Conservation (phyloP, 352 stramenopile species). For the Globisporangium acanthophoron region DNA sequence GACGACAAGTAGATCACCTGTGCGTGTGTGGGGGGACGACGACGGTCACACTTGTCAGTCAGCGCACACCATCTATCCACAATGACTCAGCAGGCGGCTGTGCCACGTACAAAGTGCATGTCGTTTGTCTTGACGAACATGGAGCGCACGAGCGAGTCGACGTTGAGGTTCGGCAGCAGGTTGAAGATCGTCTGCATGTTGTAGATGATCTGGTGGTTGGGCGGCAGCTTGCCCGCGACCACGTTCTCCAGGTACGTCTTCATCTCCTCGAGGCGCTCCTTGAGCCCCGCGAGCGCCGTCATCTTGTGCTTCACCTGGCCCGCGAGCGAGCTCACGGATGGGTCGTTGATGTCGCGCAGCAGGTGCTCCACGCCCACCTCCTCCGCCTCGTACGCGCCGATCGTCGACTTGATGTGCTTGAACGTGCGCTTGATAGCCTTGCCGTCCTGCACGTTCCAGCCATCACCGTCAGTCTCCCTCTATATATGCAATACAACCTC, state of each 20-base stretch:
- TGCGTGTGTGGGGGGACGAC: not conserved
- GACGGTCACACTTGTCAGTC: not conserved
- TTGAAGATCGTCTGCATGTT: constrained; percentile 99
- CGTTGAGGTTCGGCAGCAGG: constrained; percentile 98
- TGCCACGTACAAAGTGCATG: constrained; percentile 94
- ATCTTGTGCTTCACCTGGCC: constrained; percentile 98
- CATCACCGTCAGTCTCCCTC: not conserved
- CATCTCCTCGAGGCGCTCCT: constrained; percentile 96
- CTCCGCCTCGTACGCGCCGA: constrained; percentile 94
- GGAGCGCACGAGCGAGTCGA: constrained; percentile 93
- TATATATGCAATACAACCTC: not conserved
- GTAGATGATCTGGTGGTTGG: constrained; percentile 95
- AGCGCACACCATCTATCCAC: not conserved
- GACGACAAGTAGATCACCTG: constrained; percentile 96
- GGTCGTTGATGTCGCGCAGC: constrained; percentile 99
- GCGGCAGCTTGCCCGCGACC: constrained; percentile 62
- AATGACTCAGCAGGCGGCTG: not conserved
- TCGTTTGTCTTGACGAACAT: constrained; percentile 99
- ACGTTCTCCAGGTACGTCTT: constrained; percentile 97
- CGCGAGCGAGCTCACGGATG: constrained; percentile 97
- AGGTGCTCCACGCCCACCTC: constrained; percentile 98
- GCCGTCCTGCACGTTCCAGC: constrained; percentile 38
- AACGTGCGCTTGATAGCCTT: constrained; percentile 97
- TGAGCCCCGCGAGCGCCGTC: constrained; percentile 91
- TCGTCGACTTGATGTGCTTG: constrained; percentile 95